A percentile compares a stretch with the other conserved stretches of the same genome.
Evolutionary conservation across 345 rosid genomes (phyloP).

Genomic region (Carallia brachiata): DNA sequence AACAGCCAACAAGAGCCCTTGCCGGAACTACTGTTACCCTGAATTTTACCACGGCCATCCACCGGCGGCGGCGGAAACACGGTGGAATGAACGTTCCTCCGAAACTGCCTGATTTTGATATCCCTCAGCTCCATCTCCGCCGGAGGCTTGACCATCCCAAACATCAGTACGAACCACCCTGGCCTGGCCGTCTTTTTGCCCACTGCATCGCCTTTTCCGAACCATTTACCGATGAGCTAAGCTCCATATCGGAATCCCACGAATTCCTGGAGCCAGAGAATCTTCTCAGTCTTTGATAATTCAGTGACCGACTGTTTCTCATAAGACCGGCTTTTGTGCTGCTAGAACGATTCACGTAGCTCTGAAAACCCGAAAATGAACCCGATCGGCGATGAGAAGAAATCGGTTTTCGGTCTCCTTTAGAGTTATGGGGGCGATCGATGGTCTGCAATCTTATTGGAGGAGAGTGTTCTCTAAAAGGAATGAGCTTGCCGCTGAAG

Average conservation of each 20-base stretch:
- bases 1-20: constrained; percentile 53
- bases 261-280: constrained; percentile 12
- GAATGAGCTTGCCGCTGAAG: constrained; percentile 62
- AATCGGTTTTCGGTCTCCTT: not conserved
- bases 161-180: constrained; percentile 59
- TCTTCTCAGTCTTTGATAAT: constrained; percentile 41
- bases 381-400: constrained; percentile 46
- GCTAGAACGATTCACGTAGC: constrained; percentile 23
- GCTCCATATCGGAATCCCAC: constrained; percentile 16
- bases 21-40: constrained; percentile 30
- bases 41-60: constrained; percentile 15
- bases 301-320: constrained; percentile 64
- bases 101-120: constrained; percentile 63
- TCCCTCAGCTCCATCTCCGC: constrained; percentile 63
- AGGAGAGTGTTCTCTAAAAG: constrained; percentile 30
- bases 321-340: constrained; percentile 27
- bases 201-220: constrained; percentile 12
- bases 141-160: constrained; percentile 60
- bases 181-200: constrained; percentile 30
- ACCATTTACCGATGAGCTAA: constrained; percentile 29
- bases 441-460: not conserved
- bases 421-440: not conserved
- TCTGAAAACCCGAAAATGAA: constrained; percentile 45
- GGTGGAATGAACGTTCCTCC: constrained; percentile 40
- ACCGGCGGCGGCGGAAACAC: constrained; percentile 29